Base-by-base conservation (phyloP, 495 filamentous ascomycete genomes). In the Physcia stellaris region DNA sequence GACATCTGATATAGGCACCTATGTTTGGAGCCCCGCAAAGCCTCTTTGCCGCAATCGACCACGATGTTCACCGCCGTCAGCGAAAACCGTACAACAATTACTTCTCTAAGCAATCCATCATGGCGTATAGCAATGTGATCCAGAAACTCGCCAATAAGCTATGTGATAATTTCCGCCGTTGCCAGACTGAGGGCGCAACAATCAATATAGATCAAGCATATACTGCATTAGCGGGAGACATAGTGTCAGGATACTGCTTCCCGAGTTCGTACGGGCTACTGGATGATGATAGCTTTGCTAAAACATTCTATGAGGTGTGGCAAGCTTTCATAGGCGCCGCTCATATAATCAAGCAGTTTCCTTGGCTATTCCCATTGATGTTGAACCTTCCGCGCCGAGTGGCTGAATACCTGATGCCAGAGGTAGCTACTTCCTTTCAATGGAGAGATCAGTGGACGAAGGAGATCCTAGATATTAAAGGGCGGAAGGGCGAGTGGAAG, bases 91-190 rank as follows among this genome's bases (percentile, higher is more conserved):
- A 55, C 61, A 70, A 9, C 62, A 50, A 48, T 11, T 68, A 67
- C 51, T 75, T 76, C 55, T 73, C 68, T 9, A 73, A 63, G 24
- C 47, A 46, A 11, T 59, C 60, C 16, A 52, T 73, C 9, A 23
- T 36, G 0, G 45, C 42, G 10, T 40, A 73, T 1, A 59, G 68
- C 24, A 63, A 63, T 2, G 43, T 62, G 4, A 62, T 77, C 4
- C 49, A 63, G 17, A 55, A 59, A 0, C 54, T 61, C 10, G 51
- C 69, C 1, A 50, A 62, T 12, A 53, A 58, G 20, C 49, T 75
- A 0, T 47, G 60, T 23, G 19, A 39, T 0, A 49, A 55, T 5
- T 48, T 73, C n/a, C 40, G 56, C 15, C 52, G 47, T 5, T 43
- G 42, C 16, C 53, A 55, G 21, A 51, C 39, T 24, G 18, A 39